These are phyloP conservation scores for Nitzschia sp. DNA, from an alignment of 108 stramenopile species.

Conservation along the genomic window DNA sequence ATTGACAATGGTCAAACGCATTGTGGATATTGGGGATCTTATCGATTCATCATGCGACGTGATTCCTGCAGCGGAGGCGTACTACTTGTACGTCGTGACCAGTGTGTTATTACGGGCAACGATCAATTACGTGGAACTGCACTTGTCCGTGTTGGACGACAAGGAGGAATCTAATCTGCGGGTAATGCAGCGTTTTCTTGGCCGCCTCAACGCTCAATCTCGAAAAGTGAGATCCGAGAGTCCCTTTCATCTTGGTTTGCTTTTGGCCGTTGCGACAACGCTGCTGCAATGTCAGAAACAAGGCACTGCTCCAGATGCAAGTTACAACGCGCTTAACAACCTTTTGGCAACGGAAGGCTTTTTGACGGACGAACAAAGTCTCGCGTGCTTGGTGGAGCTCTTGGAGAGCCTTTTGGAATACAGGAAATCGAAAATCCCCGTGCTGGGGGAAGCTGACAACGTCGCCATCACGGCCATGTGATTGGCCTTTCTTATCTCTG, in stretches of 20 bases:
- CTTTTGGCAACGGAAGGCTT: neutral
- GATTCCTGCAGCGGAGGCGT: neutral
- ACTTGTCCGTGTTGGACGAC: neutral
- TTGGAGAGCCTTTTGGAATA: too few species aligned
- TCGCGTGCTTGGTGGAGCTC: neutral
- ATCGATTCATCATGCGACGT: neutral
- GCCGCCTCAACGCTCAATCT: neutral
- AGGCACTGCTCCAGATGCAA: too few species aligned
- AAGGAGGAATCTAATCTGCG: neutral
- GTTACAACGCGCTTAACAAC: neutral
- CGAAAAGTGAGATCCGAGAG: neutral
- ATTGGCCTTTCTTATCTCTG: too few species aligned
- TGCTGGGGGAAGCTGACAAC: too few species aligned
- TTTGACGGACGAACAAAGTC: neutral
- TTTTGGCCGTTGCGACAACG: neutral
- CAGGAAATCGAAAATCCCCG: too few species aligned
- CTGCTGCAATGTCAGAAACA: neutral
- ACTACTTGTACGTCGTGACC: neutral
- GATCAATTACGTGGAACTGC: neutral
- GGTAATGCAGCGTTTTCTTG: neutral
- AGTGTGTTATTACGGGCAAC: neutral
- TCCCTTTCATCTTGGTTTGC: neutral
- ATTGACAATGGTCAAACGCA: too few species aligned
- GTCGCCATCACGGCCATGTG: too few species aligned
- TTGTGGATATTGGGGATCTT: too few species aligned